Base-by-base conservation (phyloP, 2,329 filamentous ascomycete genomes). In the Endoconidiophora laricicola region DNA sequence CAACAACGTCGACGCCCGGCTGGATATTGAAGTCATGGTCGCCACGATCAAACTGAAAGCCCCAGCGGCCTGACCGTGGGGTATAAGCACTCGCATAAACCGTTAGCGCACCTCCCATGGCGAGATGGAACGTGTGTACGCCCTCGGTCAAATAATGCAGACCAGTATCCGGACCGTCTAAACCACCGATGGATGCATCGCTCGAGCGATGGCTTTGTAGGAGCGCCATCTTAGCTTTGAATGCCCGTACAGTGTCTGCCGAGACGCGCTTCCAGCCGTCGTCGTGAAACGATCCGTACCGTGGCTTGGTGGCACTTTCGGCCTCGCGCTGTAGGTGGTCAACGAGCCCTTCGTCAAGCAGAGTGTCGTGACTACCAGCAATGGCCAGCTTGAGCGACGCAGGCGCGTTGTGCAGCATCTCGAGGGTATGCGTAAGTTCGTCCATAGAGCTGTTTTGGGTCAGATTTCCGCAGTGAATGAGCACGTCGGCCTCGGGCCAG, bases 341-440 rank as follows among this genome's bases (percentile, higher is more conserved):
- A 29, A 29, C 43, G n/a, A 45, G 36, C 12, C 44, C 23, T 1
- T 54, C 42, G 29, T 69, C 65, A 2, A 69, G 58, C 0, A 62
- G 66, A 39, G 71, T 71, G 52, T 76, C 70, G 52, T 74, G 70
- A 47, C 74, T 74, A 1, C 72, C 71, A 2, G 71, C 63, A 41
- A 76, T 73, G 5, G 67, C 60, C 1, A 74, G 56, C 49, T 74
- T 74, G 3, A 72, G 58, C 0, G 67, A 64, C 0, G 70, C 69
- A 1, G 66, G 52, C 14, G 73, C 58, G 0, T 46, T 46, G 6
- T 61, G 55, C 0, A 75, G 60, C 0, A 69, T 56, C 1, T 60
- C 50, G 3, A 74, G 57, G 0, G 66, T 60, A 2, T 56, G 54
- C 20, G 54, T 57, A 41, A 66, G 68, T 42, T 71, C 67, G 0